Evolutionary conservation across 2,329 filamentous ascomycete species (phyloP).

Genomic region (Microcyclospora pomicola): DNA sequence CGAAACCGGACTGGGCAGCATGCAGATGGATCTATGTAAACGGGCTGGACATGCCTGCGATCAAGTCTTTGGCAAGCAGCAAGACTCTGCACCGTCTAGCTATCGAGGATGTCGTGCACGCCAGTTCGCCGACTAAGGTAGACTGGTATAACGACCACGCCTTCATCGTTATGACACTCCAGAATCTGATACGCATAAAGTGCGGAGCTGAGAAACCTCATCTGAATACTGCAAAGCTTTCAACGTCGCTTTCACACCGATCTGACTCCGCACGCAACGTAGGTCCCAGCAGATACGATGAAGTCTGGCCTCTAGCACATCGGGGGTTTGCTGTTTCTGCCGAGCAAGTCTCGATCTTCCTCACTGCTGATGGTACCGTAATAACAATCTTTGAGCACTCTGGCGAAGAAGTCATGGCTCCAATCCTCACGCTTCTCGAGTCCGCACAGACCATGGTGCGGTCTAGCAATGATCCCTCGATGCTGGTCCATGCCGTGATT

Average conservation of each 20-base stretch:
- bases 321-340: conserved; percentile 37
- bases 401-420: conserved; percentile 66
- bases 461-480: conserved; percentile 72
- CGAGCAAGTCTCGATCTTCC: conserved; percentile 82
- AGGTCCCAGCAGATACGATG: not conserved
- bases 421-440: conserved; percentile 62
- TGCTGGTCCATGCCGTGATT: conserved; percentile 77
- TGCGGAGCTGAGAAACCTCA: too few species aligned
- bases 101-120: conserved; percentile 78
- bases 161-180: conserved; percentile 37
- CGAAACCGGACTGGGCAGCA: conserved; percentile 55
- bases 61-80: conserved; percentile 59
- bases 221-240: too few species aligned
- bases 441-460: conserved; percentile 70
- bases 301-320: not conserved
- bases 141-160: conserved; percentile 62
- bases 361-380: conserved; percentile 75
- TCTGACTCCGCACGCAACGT: not conserved
- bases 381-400: conserved; percentile 88
- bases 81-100: conserved; percentile 71
- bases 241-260: not conserved
- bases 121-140: conserved; percentile 68
- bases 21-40: conserved; percentile 94
- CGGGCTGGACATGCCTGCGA: conserved; percentile 81
- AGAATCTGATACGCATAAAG: conserved; percentile 43